These are phyloP conservation scores for Globisporangium nagaii DNA, from an alignment of 352 stramenopile species.

Conservation along the genomic window DNA sequence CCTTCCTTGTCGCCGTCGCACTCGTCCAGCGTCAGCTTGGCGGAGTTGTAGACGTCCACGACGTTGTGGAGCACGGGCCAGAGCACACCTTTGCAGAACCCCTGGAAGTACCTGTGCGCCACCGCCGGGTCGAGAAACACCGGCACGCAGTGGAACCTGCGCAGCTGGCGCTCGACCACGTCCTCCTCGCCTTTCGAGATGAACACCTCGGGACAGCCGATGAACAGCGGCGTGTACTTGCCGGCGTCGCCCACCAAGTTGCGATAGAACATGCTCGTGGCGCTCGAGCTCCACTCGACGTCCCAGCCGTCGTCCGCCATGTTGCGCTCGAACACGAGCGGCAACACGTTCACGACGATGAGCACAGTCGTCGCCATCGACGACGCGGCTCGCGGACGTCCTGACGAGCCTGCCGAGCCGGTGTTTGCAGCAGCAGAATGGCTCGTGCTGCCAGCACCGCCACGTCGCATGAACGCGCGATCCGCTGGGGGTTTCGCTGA, in stretches of 20 bases:
- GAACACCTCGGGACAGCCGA: slow-evolving; percentile 75
- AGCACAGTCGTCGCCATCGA: slow-evolving; percentile 46
- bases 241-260: slow-evolving; percentile 51
- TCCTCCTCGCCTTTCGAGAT: slow-evolving; percentile 49
- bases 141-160: slow-evolving; percentile 91
- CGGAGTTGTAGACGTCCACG: slow-evolving; percentile 93
- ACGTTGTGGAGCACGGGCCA: slow-evolving; percentile 98
- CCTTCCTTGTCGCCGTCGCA: background rate
- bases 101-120: slow-evolving; percentile 83
- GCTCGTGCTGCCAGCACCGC: background rate
- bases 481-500: background rate
- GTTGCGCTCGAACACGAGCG: slow-evolving; percentile 63
- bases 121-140: slow-evolving; percentile 92
- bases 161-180: slow-evolving; percentile 68
- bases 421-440: background rate
- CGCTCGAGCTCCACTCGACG: slow-evolving; percentile 67
- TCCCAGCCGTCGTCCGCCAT: slow-evolving; percentile 34
- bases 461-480: too few relatives aligned
- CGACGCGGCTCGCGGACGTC: background rate
- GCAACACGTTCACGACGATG: slow-evolving; percentile 78
- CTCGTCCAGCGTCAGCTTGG: slow-evolving; percentile 56
- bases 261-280: slow-evolving; percentile 73
- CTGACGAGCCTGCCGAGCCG: too few relatives aligned
- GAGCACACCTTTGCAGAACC: slow-evolving; percentile 97
- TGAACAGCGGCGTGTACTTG: slow-evolving; percentile 56